Evolutionary conservation across 768 basidiomycete species (phyloP), one percentile per base, ranked within the genome.

Genomic region (Leccinellum rugosiceps): DNA sequence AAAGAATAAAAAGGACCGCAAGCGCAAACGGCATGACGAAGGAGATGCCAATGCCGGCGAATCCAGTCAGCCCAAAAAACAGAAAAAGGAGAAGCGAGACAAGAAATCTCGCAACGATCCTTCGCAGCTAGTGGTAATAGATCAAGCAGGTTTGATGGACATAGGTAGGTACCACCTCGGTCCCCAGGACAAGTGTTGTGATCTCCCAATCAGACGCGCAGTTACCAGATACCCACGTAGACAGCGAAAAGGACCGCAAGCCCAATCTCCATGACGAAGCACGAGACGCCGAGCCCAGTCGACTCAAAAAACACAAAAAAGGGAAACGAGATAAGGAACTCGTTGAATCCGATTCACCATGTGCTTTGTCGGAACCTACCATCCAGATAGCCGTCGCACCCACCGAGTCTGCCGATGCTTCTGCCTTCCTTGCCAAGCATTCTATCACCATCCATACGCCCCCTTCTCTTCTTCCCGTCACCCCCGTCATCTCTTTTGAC

Each of bases 401-500:
- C 14, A 44, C 53, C 38, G 53, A 56, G 31, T 21, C 57, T 8
- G 60, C 72, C 21, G 85, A 85, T 41, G 77, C 82, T 21, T 76
- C 79, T 15, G 80, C 79, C 2, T 98, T 87, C 78, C 79, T 97
- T 21, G 65, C 73, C 25, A 84, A 83, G 60, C 84, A 98, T 72
- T 77, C 79, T 10, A 84, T 97, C 63, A 88, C 86, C 11, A 85
- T 97, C 50, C 82, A 83, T 55, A 79, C 80, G 2, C 80, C 82
- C 2, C 62, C 75, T 3, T 74, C 77, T 44, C 71, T 77, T 34
- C 67, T 77, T 4, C 63, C 76, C 19, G 77, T 85, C 57, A 74
- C 75, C 14, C 95, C 97, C 26, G 75, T 93, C 51, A 78, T 88
- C 47, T 80, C 84, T 2, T 96, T 99, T 68, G 75, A 81, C 57